Percentiles rank a stretch among this genome's conserved stretches.
phyloP scores from a whole-genome alignment of 176 grass and related monocot genomes.

The Musa itinerans region DNA sequence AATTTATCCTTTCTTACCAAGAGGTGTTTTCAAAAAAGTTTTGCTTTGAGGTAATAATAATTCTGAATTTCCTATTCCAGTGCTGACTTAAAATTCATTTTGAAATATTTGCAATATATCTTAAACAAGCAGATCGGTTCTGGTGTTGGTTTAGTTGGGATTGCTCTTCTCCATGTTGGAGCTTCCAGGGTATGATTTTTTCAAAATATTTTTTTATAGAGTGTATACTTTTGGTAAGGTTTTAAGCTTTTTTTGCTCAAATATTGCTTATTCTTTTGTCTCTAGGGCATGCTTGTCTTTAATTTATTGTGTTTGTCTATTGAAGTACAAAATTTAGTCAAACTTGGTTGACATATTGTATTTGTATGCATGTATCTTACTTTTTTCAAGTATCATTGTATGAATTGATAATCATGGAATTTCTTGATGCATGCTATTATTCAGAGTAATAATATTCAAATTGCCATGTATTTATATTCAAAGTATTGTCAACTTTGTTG shows the following conservation, averaged over 20 bases:
- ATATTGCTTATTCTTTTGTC: neutral
- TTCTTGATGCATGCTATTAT: too few relatives aligned
- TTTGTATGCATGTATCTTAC: too few relatives aligned
- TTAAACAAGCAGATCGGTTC: conserved; percentile 66
- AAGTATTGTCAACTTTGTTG: too few relatives aligned
- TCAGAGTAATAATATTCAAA: too few relatives aligned
- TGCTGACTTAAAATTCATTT: neutral
- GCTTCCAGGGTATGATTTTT: conserved; percentile 65
- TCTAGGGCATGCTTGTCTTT: too few relatives aligned
- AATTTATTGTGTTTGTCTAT: too few relatives aligned
- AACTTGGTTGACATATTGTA: too few relatives aligned
- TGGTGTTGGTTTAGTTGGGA: conserved; percentile 86
- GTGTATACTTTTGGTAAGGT: neutral
- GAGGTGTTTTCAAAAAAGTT: conserved; percentile 48
- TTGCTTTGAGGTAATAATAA: conserved; percentile 65
- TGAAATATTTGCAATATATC: conserved; percentile 15
- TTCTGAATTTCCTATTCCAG: conserved; percentile 4
- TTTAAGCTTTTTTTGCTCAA: neutral
- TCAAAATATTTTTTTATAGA: neutral
- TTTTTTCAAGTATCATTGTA: too few relatives aligned
- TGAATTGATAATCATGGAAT: too few relatives aligned
- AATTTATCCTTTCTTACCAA: conserved; percentile 72
- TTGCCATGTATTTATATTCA: too few relatives aligned
- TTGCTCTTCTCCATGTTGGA: conserved; percentile 52
- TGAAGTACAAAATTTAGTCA: neutral